Evolutionary conservation across 257 asterid genomes (phyloP).

Genomic region (Solanum etuberosum): DNA sequence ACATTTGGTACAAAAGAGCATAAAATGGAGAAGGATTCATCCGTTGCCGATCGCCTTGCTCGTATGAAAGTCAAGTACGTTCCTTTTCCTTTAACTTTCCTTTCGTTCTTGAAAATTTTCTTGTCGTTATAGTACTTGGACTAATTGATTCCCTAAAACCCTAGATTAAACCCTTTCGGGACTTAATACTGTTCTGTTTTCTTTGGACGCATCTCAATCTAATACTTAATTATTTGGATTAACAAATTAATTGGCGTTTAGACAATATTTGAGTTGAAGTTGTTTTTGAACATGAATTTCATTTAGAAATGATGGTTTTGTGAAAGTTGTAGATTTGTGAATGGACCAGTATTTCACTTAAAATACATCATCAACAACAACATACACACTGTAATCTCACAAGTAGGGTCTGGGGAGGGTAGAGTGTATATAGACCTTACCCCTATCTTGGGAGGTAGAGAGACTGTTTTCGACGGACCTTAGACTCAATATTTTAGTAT

Average conservation of each 20-base stretch:
- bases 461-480: not conserved
- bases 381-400: not conserved
- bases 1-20: conserved; percentile 82
- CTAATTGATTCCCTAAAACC: conserved; percentile 12
- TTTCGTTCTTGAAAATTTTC: not conserved
- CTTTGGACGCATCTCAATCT: too few species aligned
- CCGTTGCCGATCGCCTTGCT: conserved; percentile 86
- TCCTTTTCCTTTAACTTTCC: not conserved
- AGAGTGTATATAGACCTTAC: not conserved
- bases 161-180: conserved; percentile 8
- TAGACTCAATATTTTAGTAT: not conserved
- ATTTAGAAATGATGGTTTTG: not conserved
- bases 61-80: conserved; percentile 88
- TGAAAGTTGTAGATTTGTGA: not conserved
- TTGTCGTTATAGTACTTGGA: not conserved
- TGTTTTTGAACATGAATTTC: not conserved
- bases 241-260: not conserved
- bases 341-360: not conserved
- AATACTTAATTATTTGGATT: not conserved
- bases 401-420: not conserved
- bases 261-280: not conserved
- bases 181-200: not conserved
- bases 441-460: not conserved
- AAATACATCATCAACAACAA: not conserved
- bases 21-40: conserved; percentile 78